These are phyloP conservation scores for Populus deltoides DNA, from an alignment of 345 rosid species.

Conservation along the genomic window DNA sequence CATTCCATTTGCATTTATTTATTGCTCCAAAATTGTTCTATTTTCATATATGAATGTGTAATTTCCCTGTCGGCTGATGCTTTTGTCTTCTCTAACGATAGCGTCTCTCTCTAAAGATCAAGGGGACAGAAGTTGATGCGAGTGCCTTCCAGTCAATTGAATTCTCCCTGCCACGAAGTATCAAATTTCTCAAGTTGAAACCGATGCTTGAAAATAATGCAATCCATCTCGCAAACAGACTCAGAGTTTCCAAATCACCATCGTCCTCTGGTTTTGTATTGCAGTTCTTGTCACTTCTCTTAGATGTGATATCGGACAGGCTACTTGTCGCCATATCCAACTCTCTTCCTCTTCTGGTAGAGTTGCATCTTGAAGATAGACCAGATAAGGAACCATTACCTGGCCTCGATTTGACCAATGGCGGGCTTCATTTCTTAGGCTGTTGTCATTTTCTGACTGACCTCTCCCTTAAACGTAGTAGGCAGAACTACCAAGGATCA, in stretches of 20 bases:
- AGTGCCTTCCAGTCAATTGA: constrained; percentile 28
- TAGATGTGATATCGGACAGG: constrained; percentile 51
- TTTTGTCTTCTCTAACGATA: constrained; percentile 33
- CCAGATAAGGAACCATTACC: constrained; percentile 42
- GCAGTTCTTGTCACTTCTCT: constrained; percentile 53
- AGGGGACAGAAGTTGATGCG: constrained; percentile 38
- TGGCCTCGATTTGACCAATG: constrained; percentile 44
- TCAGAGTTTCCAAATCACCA: constrained; percentile 25
- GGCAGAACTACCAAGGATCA: constrained; percentile 44
- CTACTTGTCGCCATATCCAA: constrained; percentile 40
- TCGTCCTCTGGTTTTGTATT: constrained; percentile 27
- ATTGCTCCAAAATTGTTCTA: neutral
- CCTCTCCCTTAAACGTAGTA: constrained; percentile 52
- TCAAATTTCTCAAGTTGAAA: constrained; percentile 49
- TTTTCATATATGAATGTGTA: neutral
- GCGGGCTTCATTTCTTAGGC: constrained; percentile 52
- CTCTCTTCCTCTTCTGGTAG: constrained; percentile 46
- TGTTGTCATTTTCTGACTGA: constrained; percentile 38
- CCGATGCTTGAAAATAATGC: constrained; percentile 43
- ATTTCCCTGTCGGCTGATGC: neutral
- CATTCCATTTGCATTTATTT: neutral
- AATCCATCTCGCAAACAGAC: constrained; percentile 31
- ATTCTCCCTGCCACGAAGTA: constrained; percentile 37
- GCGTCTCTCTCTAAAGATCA: constrained; percentile 50
- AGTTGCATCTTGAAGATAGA: constrained; percentile 66